A percentile compares a stretch with the other conserved stretches of the same genome.
phyloP scores from a whole-genome alignment of 345 rosid species.

The Ricinus communis region DNA sequence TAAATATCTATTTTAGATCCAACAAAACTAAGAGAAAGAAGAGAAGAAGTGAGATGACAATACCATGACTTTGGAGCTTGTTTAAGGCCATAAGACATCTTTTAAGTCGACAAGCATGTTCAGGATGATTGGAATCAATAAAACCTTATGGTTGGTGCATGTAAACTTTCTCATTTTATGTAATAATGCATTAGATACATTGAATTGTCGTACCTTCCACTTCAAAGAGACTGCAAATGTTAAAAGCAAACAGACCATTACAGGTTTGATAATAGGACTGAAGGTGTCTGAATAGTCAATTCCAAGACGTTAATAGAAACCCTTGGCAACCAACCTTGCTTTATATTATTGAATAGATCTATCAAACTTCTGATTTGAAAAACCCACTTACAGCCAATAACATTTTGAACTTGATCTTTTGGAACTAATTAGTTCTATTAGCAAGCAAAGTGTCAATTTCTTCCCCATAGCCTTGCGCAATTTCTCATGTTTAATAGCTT shows the following conservation, averaged over 20 bases:
- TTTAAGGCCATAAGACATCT: background rate
- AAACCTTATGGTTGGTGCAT: background rate
- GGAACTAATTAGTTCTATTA: too few relatives aligned
- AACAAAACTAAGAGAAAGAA: background rate
- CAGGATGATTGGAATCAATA: background rate
- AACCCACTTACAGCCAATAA: background rate
- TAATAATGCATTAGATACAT: background rate
- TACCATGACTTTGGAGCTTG: background rate
- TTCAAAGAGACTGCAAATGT: background rate
- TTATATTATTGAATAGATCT: background rate
- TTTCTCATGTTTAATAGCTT: too few relatives aligned
- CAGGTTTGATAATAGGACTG: background rate
- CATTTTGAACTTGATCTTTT: background rate
- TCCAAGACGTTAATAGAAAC: background rate
- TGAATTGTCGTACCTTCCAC: background rate
- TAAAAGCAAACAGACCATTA: background rate
- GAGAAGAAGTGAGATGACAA: background rate
- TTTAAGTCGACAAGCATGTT: too few relatives aligned
- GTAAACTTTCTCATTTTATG: background rate
- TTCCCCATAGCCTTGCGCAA: too few relatives aligned
- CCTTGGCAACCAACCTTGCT: background rate
- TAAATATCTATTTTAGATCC: too few relatives aligned
- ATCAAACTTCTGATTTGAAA: background rate
- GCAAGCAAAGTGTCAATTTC: too few relatives aligned
- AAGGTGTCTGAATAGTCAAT: background rate